Evolutionary conservation across 352 stramenopile genomes (phyloP).

Genomic region (Pythium oligandrum): DNA sequence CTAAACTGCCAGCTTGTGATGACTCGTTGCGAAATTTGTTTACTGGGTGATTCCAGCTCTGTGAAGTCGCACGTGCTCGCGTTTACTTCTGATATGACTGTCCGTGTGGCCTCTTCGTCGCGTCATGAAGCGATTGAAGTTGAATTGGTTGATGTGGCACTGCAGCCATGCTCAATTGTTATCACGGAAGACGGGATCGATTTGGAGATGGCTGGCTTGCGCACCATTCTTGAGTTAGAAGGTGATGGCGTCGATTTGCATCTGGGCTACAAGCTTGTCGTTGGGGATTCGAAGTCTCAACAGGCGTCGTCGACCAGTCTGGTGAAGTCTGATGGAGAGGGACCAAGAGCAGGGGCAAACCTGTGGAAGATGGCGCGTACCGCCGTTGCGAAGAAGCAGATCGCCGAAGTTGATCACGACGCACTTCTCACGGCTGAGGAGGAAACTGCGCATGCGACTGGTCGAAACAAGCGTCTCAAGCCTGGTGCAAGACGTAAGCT

Average conservation of each 20-base stretch:
- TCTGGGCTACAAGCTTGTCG: constrained; percentile 60
- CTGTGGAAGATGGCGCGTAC: constrained; percentile 59
- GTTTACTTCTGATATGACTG: constrained; percentile 71
- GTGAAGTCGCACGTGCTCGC: constrained; percentile 74
- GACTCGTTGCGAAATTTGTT: constrained; percentile 62
- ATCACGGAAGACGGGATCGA: constrained; percentile 65
- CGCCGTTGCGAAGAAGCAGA: constrained; percentile 47
- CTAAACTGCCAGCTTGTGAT: constrained; percentile 50
- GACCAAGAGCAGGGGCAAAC: constrained; percentile 17
- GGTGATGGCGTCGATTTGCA: constrained; percentile 81
- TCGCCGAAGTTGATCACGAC: constrained; percentile 54
- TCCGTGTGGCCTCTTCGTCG: constrained; percentile 54
- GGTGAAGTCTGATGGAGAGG: constrained; percentile 17
- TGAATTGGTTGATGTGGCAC: constrained; percentile 71
- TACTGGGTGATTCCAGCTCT: constrained; percentile 69
- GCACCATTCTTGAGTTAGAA: constrained; percentile 82
- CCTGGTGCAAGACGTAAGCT: constrained; percentile 54
- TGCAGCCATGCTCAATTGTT: constrained; percentile 69
- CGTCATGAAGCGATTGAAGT: constrained; percentile 68
- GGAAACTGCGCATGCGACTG: constrained; percentile 18
- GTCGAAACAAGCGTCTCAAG: constrained; percentile 40
- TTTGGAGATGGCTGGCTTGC: constrained; percentile 61
- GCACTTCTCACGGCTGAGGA: constrained; percentile 31
- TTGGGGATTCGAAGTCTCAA: constrained; percentile 32
- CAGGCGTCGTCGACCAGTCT: constrained; percentile 5